A percentile compares a stretch with the other conserved stretches of the same genome.
These are phyloP conservation scores for Colletotrichum musae DNA, from an alignment of 2,329 filamentous ascomycete species.

Conservation along the genomic window DNA sequence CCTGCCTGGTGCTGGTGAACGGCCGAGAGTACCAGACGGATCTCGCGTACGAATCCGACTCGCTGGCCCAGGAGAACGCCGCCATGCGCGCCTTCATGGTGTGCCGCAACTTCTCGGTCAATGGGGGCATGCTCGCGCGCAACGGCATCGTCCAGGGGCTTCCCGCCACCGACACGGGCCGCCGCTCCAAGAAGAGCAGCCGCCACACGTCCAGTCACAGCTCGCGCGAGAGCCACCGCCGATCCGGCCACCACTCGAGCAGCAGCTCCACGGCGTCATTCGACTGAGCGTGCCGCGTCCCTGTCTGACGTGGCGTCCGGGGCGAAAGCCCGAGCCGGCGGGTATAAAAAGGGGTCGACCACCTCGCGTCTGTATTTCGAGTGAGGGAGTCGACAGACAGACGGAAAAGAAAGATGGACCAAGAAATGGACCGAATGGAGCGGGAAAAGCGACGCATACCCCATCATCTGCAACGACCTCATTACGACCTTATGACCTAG, in stretches of 20 bases:
- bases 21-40: conserved; percentile 97
- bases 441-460: conserved; percentile 45
- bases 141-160: conserved; percentile 79
- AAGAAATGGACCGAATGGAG: conserved; percentile 25
- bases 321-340: conserved; percentile 29
- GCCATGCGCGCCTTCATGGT: conserved; percentile 98
- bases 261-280: conserved; percentile 74
- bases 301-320: conserved; percentile 35
- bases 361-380: conserved; percentile 51
- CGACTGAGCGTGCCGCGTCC: conserved; percentile 54
- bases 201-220: conserved; percentile 59
- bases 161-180: conserved; percentile 66
- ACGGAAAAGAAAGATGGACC: conserved; percentile 1
- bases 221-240: conserved; percentile 60
- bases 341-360: conserved; percentile 54
- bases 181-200: conserved; percentile 64
- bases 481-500: conserved; percentile 44
- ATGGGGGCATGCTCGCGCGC: conserved; percentile 88
- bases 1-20: conserved; percentile 94
- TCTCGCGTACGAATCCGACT: conserved; percentile 84
- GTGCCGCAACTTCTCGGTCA: conserved; percentile 96
- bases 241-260: conserved; percentile 72
- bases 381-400: not conserved
- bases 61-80: conserved; percentile 90
- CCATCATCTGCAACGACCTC: conserved; percentile 44